These are phyloP conservation scores for Macadamia tetraphylla DNA, from an alignment of 164 flowering plant species.

Conservation along the genomic window DNA sequence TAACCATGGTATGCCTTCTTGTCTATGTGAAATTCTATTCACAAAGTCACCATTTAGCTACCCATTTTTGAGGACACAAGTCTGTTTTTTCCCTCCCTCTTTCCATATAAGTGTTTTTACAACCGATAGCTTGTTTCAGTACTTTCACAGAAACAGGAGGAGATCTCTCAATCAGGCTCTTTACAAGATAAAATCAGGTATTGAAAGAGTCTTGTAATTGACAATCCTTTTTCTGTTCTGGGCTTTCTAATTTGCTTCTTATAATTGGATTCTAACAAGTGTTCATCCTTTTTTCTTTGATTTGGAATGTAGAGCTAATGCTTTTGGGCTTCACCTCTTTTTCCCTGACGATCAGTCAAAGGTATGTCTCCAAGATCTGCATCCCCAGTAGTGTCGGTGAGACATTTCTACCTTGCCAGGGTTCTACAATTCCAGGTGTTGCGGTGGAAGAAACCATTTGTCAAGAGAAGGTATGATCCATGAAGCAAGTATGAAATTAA, in stretches of 20 bases:
- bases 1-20: constrained; percentile 33
- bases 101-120: too few relatives aligned
- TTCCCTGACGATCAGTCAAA: constrained; percentile 36
- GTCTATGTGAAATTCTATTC: neutral
- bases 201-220: neutral
- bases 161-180: constrained; percentile 44
- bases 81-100: too few relatives aligned
- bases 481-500: neutral
- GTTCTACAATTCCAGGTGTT: constrained; percentile 3
- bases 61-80: too few relatives aligned
- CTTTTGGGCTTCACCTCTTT: constrained; percentile 60
- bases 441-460: constrained; percentile 42
- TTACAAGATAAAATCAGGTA: constrained; percentile 56
- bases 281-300: neutral
- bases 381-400: constrained; percentile 33
- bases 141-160: constrained; percentile 32
- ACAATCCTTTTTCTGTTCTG: neutral
- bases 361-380: constrained; percentile 48
- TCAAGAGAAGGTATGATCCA: constrained; percentile 21
- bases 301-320: constrained; percentile 46
- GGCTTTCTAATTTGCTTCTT: neutral
- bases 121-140: constrained; percentile 21
- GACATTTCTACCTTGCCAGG: constrained; percentile 49
- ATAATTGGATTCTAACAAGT: neutral
- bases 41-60: too few relatives aligned